These are phyloP conservation scores for Ogataea siamensis DNA, from an alignment of 805 yeast genomes.

Conservation along the genomic window DNA sequence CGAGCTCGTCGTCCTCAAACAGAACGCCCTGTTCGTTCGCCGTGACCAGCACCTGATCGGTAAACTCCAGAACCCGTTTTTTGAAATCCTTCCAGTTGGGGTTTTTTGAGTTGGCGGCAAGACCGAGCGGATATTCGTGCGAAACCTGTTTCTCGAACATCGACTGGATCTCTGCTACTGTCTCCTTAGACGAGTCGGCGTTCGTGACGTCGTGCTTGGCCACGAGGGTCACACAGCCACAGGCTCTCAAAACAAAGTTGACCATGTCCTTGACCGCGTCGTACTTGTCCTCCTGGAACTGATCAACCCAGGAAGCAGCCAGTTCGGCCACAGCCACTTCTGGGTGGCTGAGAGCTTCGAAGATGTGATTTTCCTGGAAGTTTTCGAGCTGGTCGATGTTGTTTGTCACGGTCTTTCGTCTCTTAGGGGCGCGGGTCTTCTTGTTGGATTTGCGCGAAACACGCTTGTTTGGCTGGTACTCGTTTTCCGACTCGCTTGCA, in stretches of 20 bases:
- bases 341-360: constrained; percentile 49
- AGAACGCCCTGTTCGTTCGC: constrained; percentile 64
- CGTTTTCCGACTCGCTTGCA: constrained; percentile 22
- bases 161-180: constrained; percentile 69
- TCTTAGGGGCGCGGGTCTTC: constrained; percentile 27
- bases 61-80: constrained; percentile 53
- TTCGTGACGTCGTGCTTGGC: constrained; percentile 69
- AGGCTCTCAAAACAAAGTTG: constrained; percentile 64
- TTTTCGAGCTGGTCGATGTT: constrained; percentile 40
- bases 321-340: constrained; percentile 49
- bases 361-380: constrained; percentile 46
- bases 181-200: constrained; percentile 57
- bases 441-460: constrained; percentile 10
- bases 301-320: constrained; percentile 58
- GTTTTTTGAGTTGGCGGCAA: constrained; percentile 41
- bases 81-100: constrained; percentile 48
- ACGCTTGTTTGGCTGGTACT: constrained; percentile 18
- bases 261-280: constrained; percentile 59
- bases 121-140: constrained; percentile 65
- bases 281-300: constrained; percentile 42
- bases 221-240: constrained; percentile 68
- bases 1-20: constrained; percentile 43
- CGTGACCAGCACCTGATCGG: constrained; percentile 47
- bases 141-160: constrained; percentile 56
- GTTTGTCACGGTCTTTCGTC: constrained; percentile 25